Base-by-base conservation (phyloP, 768 basidiomycete species). In the Tulasnella sp. region DNA sequence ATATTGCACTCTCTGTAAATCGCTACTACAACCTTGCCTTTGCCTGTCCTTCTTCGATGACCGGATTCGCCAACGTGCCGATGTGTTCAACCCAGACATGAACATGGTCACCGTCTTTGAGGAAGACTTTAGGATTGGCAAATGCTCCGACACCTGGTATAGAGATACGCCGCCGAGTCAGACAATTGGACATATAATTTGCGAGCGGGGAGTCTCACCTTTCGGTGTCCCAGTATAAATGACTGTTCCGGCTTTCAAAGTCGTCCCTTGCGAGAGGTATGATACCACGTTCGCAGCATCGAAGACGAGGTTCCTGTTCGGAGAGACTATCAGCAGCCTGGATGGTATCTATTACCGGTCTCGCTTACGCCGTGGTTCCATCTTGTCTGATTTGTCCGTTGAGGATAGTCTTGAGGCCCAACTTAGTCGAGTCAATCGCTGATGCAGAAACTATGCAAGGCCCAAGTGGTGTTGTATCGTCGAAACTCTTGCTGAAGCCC, bases 401-500 rank as follows among this genome's bases (percentile, higher is more conserved):
- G 68, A 95, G 84, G 3, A 87, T 86, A 73, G 90, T 89, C 83
- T 89, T 91, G 76, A 96, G 87, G 0, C 87, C 86, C 18, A 96
- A 82, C 0, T 86, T 86, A 81, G 93, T 92, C 36, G 94, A 92
- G 82, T 95, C 89, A 48, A 96, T 89, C 24, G 87, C 85, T 6
- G 86, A 86, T 42, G 89, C 89, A 7, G 93, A 90, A 24, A 96
- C 93, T 39, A 97, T 86, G 82, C 91, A 93, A 2, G 95, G 95
- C 0, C 95, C 95, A 52, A 95, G 85, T 1, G 95, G 95, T 19
- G 86, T 88, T 3, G 87, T 86, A 42, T 87, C 79, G 92, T 94
- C 95, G 82, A 95, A 97, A 58, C 92, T 88, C 85, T 97, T 97
- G 38, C 94, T 94, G 85, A 94, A 96, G 40, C 89, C 87, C 95